Conservation (phyloP, 2,329 filamentous ascomycete genomes). For the Teratosphaeria nubilosa region DNA sequence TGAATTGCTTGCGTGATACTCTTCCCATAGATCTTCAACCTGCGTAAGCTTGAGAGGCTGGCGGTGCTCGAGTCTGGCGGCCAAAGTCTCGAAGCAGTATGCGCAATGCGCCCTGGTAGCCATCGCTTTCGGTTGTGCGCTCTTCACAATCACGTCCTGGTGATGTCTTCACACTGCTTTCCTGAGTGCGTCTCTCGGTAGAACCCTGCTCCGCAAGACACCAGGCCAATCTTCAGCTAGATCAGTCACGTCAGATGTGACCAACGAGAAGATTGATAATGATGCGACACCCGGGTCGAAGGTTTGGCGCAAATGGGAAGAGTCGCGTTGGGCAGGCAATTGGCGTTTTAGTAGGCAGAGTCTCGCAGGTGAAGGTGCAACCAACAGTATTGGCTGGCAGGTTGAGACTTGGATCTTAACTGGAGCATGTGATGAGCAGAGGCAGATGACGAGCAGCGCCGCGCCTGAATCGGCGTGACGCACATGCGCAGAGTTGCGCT, state of each 20-base stretch:
- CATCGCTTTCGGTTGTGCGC: slow-evolving; percentile 47
- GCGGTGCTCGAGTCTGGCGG: slow-evolving; percentile 62
- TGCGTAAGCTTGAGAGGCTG: slow-evolving; percentile 56
- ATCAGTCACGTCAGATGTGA: not conserved
- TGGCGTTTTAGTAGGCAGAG: not conserved
- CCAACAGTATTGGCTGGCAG: no score
- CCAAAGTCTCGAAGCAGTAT: slow-evolving; percentile 83
- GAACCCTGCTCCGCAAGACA: not conserved
- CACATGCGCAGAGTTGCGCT: not conserved
- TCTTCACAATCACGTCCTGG: not conserved
- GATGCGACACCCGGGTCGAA: not conserved
- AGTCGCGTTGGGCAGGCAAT: not conserved
- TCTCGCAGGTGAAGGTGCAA: not conserved
- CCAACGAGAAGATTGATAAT: not conserved
- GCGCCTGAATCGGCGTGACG: not conserved
- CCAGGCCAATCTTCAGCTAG: not conserved
- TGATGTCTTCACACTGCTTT: not conserved
- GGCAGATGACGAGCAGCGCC: not conserved
- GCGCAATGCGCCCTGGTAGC: slow-evolving; percentile 78
- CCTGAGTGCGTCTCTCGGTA: not conserved
- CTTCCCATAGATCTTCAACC: slow-evolving; percentile 59
- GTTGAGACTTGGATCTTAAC: not conserved
- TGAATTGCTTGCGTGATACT: slow-evolving; percentile 35
- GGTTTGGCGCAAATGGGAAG: not conserved
- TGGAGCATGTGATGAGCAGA: not conserved